Conservation (phyloP, 2,329 filamentous ascomycete genomes). For the Sphaerulina vaccinii region DNA sequence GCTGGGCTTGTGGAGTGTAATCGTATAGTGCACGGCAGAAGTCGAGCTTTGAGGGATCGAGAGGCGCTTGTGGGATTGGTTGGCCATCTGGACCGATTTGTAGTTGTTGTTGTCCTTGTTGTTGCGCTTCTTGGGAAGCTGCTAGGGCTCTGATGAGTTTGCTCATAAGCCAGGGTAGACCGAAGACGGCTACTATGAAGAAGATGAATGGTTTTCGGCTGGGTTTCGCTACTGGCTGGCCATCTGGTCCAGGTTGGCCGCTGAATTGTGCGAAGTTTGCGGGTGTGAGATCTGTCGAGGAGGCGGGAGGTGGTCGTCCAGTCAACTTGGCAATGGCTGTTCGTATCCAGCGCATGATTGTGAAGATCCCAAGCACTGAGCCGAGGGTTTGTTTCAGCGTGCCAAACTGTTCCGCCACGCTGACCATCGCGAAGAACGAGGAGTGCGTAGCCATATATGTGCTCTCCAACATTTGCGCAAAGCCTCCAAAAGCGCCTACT, state of each 20-base stretch:
- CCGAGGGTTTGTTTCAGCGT: slow-evolving; percentile 91
- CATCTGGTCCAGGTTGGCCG: slow-evolving; percentile 62
- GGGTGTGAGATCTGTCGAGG: slow-evolving; percentile 82
- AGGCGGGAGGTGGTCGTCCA: slow-evolving; percentile 83
- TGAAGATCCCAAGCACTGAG: slow-evolving; percentile 92
- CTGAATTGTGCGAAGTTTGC: slow-evolving; percentile 88
- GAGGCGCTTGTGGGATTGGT: slow-evolving; percentile 45
- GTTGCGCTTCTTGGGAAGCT: slow-evolving; percentile 79
- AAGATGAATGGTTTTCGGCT: slow-evolving; percentile 95
- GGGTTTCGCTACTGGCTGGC: slow-evolving; percentile 66
- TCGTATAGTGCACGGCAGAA: slow-evolving; percentile 96
- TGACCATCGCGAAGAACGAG: slow-evolving; percentile 98
- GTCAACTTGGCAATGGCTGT: slow-evolving; percentile 90
- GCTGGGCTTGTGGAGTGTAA: slow-evolving; percentile 74
- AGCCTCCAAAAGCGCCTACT: slow-evolving; percentile 93
- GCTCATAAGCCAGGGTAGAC: slow-evolving; percentile 93
- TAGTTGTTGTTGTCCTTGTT: slow-evolving; percentile 70
- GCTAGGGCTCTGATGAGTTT: slow-evolving; percentile 88
- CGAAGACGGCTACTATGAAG: slow-evolving; percentile 91
- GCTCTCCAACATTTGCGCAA: slow-evolving; percentile 98
- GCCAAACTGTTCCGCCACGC: slow-evolving; percentile 94
- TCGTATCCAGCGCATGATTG: slow-evolving; percentile 89
- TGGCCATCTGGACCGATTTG: slow-evolving; percentile 52
- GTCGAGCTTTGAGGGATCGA: slow-evolving; percentile 89
- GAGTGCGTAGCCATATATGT: slow-evolving; percentile 99